A percentile compares a stretch with the other conserved stretches of the same genome.
Evolutionary conservation across 352 stramenopile species (phyloP).

Genomic region (Phytophthora pluvialis): DNA sequence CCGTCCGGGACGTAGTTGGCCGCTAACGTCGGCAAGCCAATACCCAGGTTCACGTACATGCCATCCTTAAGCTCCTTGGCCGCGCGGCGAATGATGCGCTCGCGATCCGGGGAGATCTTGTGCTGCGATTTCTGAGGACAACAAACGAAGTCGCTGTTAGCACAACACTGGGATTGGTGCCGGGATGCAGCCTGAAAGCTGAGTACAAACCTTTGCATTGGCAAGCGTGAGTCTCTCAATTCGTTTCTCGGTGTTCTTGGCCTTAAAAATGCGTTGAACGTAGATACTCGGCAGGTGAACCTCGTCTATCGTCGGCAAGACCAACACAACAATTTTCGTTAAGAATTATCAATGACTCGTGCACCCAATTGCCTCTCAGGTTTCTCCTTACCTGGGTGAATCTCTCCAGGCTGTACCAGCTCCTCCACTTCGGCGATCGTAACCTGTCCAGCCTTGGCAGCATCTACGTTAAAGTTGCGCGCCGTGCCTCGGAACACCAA

Average conservation of each 20-base stretch:
- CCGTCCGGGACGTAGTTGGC: slow-evolving; percentile 95
- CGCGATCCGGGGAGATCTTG: slow-evolving; percentile 79
- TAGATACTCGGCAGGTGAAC: slow-evolving; percentile 97
- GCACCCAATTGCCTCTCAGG: background rate
- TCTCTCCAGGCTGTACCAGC: slow-evolving; percentile 93
- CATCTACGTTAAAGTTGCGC: slow-evolving; percentile 96
- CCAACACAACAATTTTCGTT: background rate
- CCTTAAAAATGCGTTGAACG: slow-evolving; percentile 95
- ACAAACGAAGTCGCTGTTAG: slow-evolving; percentile 3
- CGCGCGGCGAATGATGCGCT: slow-evolving; percentile 94
- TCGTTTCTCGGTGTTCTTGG: slow-evolving; percentile 90
- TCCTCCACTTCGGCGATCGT: slow-evolving; percentile 96
- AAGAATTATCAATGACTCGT: background rate
- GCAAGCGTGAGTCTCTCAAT: slow-evolving; percentile 94
- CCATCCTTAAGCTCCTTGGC: slow-evolving; percentile 91
- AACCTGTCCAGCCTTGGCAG: slow-evolving; percentile 93
- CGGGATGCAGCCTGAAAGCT: background rate
- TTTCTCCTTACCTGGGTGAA: slow-evolving; percentile 75
- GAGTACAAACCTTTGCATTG: slow-evolving; percentile 51
- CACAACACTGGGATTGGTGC: background rate
- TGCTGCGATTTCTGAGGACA: slow-evolving; percentile 49
- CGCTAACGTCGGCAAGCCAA: slow-evolving; percentile 95
- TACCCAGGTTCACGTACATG: slow-evolving; percentile 98
- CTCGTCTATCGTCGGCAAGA: slow-evolving; percentile 61
- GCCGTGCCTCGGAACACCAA: slow-evolving; percentile 96